phyloP scores from a whole-genome alignment of 345 rosid species.

The Syzygium grande region DNA sequence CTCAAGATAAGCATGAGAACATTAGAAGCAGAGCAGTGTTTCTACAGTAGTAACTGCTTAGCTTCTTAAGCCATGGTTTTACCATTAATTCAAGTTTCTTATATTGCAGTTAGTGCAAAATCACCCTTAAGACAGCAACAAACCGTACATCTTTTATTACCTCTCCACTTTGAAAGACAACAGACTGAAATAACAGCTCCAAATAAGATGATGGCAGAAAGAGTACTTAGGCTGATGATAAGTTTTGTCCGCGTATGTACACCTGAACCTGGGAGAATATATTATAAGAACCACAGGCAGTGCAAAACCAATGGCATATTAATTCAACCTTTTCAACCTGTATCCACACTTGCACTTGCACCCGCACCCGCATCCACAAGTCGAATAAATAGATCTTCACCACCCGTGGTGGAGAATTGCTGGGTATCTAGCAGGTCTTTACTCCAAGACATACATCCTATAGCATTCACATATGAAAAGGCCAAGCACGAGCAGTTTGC shows the following conservation, averaged over 20 bases:
- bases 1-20: neutral
- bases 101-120: neutral
- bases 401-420: neutral
- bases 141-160: neutral
- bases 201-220: neutral
- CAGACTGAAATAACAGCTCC: neutral
- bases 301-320: neutral
- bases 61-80: neutral
- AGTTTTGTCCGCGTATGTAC: neutral
- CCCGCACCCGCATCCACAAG: neutral
- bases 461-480: neutral
- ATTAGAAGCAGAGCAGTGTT: neutral
- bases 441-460: neutral
- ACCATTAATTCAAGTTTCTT: neutral
- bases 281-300: neutral
- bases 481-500: conserved; percentile 6
- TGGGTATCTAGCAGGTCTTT: neutral
- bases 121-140: neutral
- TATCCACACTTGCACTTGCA: neutral
- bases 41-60: neutral
- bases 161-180: neutral
- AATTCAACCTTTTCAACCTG: neutral
- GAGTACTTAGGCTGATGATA: neutral
- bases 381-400: neutral
- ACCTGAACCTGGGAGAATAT: neutral